Evolutionary conservation across 73 alveolate genomes (phyloP).

Genomic region (Blepharisma stoltei): DNA sequence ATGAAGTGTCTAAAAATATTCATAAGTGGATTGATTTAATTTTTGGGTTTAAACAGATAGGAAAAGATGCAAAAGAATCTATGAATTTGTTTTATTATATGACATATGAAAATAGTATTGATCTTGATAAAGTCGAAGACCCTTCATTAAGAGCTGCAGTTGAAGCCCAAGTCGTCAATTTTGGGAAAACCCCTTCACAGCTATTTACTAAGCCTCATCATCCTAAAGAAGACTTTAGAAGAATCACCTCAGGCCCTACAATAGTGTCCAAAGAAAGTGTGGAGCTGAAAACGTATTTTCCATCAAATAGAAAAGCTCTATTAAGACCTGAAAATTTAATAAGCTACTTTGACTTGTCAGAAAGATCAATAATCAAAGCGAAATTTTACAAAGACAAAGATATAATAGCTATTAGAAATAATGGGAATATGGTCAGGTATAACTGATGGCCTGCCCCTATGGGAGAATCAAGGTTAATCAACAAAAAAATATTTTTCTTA

Average conservation of each 20-base stretch:
- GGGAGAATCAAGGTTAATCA: neutral
- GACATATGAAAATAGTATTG: slow-evolving; percentile 76
- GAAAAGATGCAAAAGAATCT: slow-evolving; percentile 84
- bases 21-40: slow-evolving; percentile 84
- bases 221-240: slow-evolving; percentile 18
- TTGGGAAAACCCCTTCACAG: slow-evolving; percentile 23
- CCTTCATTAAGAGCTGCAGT: neutral
- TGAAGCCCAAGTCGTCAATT: neutral
- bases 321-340: neutral
- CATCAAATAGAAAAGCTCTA: neutral
- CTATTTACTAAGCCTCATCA: slow-evolving; percentile 72
- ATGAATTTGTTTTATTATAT: slow-evolving; percentile 65
- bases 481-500: neutral
- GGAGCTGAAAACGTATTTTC: neutral
- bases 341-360: neutral
- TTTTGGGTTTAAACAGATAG: slow-evolving; percentile 85
- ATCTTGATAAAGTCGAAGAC: slow-evolving; percentile 19
- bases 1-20: slow-evolving; percentile 58
- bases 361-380: neutral
- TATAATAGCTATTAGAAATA: neutral
- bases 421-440: neutral
- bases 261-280: neutral
- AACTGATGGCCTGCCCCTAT: neutral
- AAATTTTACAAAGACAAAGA: slow-evolving; percentile 1
- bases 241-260: neutral